Evolutionary conservation across 768 basidiomycete genomes (phyloP), one percentile per base, ranked within the genome.

Genomic region (Saitozyma sp.): DNA sequence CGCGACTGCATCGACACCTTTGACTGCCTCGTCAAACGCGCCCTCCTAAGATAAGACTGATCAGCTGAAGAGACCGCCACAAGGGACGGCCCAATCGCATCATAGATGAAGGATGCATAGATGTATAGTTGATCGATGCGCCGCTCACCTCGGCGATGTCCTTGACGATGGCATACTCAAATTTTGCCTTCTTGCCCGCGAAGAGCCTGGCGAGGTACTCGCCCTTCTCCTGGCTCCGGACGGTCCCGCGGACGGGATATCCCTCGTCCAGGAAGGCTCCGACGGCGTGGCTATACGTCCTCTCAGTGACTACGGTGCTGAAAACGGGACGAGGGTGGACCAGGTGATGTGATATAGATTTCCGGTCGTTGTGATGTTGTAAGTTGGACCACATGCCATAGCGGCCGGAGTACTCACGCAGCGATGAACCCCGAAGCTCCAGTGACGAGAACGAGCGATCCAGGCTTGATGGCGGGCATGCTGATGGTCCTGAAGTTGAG

Each of bases 11-110:
- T 89, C 86, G 8, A 91, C 86, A 0, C 84, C 89, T 74, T 86
- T 85, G 62, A 91, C 88, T 0, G 86, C 89, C 56, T 89, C 86
- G 73, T 92, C 89, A 64, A 91, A 93, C 0, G 87, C 88, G 8
- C 85, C 85, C 8, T 73, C 66, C 75, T n/a, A n/a, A n/a, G n/a
- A n/a, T n/a, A n/a, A n/a, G n/a, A n/a, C n/a, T n/a, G n/a, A n/a
- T n/a, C n/a, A n/a, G n/a, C n/a, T n/a, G n/a, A n/a, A n/a, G n/a
- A n/a, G n/a, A n/a, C n/a, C n/a, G n/a, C n/a, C n/a, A n/a, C n/a
- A n/a, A n/a, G n/a, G n/a, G n/a, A n/a, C n/a, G n/a, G n/a, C n/a
- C n/a, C n/a, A n/a, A n/a, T n/a, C n/a, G n/a, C n/a, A n/a, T n/a
- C n/a, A n/a, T n/a, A n/a, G n/a, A n/a, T n/a, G n/a, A n/a, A n/a